These are phyloP conservation scores for Phytopythium cucurbitacearum DNA, from an alignment of 352 stramenopile species.

Conservation along the genomic window DNA sequence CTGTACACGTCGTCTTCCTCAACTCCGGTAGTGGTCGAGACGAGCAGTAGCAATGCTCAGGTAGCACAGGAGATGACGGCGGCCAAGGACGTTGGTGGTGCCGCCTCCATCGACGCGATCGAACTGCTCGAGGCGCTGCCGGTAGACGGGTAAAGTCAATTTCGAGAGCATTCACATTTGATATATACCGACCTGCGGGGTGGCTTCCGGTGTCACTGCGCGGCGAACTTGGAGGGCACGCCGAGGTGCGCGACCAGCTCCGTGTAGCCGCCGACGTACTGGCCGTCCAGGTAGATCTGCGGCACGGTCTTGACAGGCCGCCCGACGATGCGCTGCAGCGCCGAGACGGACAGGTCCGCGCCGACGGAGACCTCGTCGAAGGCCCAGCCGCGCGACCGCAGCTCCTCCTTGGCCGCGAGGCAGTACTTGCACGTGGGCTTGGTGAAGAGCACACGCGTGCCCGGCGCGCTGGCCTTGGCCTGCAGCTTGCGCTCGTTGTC, in stretches of 20 bases:
- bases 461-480: slow-evolving; percentile 19
- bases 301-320: slow-evolving; percentile 64
- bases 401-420: slow-evolving; percentile 51
- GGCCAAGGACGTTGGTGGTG: too few relatives aligned
- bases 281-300: slow-evolving; percentile 74
- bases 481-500: slow-evolving; percentile 38
- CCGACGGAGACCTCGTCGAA: slow-evolving; percentile 69
- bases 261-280: slow-evolving; percentile 78
- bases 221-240: slow-evolving; percentile 51
- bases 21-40: background rate
- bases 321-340: slow-evolving; percentile 54
- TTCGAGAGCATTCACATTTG: too few relatives aligned
- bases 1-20: slow-evolving; percentile 8
- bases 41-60: background rate
- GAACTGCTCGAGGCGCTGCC: too few relatives aligned
- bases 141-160: too few relatives aligned
- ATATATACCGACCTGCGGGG: too few relatives aligned
- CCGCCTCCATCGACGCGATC: too few relatives aligned
- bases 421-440: slow-evolving; percentile 81
- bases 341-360: slow-evolving; percentile 44
- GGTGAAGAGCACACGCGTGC: slow-evolving; percentile 61
- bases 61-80: too few relatives aligned
- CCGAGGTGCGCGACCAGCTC: slow-evolving; percentile 61
- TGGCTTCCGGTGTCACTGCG: background rate
- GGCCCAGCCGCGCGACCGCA: slow-evolving; percentile 46